A percentile compares a stretch with the other conserved stretches of the same genome.
Evolutionary conservation across 345 rosid genomes (phyloP).

Genomic region (Acer yangbiense): DNA sequence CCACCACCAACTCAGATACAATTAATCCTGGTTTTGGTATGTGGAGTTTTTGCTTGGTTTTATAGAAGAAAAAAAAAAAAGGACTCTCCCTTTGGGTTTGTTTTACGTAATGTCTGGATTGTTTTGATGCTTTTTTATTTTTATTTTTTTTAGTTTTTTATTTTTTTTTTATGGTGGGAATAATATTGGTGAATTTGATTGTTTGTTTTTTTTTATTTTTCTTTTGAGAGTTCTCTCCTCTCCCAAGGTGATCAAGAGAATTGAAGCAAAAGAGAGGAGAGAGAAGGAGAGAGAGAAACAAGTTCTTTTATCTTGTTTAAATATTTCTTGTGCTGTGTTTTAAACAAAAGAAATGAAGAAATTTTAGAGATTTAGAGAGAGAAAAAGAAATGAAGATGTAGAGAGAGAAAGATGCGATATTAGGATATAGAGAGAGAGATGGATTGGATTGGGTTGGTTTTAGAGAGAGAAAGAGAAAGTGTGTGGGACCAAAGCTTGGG

Average conservation of each 20-base stretch:
- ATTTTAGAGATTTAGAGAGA: conserved; percentile 20
- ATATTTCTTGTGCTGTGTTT: neutral
- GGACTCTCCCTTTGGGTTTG: too few species aligned
- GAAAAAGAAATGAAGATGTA: conserved; percentile 7
- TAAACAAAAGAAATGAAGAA: neutral
- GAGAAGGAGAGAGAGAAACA: neutral
- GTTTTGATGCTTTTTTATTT: neutral
- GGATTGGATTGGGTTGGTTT: neutral
- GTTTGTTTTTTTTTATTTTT: neutral
- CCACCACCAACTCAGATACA: conserved; percentile 9
- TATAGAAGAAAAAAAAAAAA: conserved; percentile 1
- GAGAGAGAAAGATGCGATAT: neutral
- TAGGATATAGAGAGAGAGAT: too few species aligned
- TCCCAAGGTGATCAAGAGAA: conserved; percentile 17
- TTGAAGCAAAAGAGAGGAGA: conserved; percentile 9
- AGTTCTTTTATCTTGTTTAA: conserved; percentile 1
- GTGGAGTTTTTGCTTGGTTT: neutral
- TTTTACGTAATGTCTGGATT: neutral
- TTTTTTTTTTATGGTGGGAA: neutral
- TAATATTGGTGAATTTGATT: neutral
- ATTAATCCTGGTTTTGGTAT: neutral
- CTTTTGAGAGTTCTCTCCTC: conserved; percentile 35
- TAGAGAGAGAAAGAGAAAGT: neutral
- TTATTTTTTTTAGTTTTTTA: neutral
- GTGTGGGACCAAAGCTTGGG: conserved; percentile 15